Base-by-base conservation (phyloP, 352 stramenopile species). In the Globisporangium camurandrum region DNA sequence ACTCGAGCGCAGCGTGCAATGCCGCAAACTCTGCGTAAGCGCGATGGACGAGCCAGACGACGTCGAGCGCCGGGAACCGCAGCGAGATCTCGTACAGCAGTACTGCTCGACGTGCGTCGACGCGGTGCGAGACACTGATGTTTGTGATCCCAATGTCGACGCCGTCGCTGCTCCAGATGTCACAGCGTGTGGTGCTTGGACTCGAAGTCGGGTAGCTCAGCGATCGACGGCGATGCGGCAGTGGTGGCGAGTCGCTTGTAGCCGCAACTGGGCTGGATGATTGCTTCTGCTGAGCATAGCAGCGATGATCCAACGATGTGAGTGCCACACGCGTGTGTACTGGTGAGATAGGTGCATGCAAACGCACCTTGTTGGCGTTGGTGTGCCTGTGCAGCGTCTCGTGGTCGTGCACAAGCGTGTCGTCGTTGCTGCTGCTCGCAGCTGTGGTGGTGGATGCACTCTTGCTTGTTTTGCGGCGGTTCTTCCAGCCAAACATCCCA, bases 11-110 rank as follows among this genome's bases (percentile, higher is more conserved):
- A 4, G 54, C 20, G 51, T 87, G 70, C 34, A 87, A 57, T 28
- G 54, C 57, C 23, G 67, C 52, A 59, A 87, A 87, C 38, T 84
- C 72, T 16, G 51, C 61, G 46, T 76, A 69, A 22, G 53, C 66
- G 26, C 72, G 75, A 31, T 72, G 69, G 14, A 81, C 62, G 30
- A 69, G 60, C 72, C 72, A 85, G 47, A 71, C 49, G 12, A 51
- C 58, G n/a, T 60, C 56, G 33, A 53, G 55, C 14, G 57, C 52
- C 11, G 72, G 68, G 49, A 85, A 82, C 26, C 64, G 68, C 48
- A 84, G 51, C 49, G 71, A 80, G 57, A 87, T 64, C 56, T 85
- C 70, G 60, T 78, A 87, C 49, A 63, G 64, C 26, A 54, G 38
- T 38, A 54, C 38, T 16, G 52, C 34, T 8, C 58, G 57, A 40